phyloP scores from a whole-genome alignment of 305 asterid genomes.

The Fraxinus sp. region DNA sequence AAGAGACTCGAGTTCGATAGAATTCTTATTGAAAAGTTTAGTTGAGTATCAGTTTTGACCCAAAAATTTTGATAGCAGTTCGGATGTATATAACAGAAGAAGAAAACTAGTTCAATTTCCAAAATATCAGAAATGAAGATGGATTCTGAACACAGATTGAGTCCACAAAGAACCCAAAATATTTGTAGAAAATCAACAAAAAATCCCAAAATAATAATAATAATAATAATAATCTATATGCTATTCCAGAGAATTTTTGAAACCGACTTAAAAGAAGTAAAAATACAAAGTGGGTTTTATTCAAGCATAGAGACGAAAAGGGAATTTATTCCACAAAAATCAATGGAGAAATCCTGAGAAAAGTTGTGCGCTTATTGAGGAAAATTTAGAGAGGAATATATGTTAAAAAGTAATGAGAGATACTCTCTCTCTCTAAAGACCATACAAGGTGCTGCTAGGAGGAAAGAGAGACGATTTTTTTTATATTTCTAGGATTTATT shows the following conservation, averaged over 20 bases:
- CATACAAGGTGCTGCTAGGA: conserved; percentile 22
- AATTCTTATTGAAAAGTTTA: conserved; percentile 25
- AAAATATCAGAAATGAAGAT: conserved; percentile 32
- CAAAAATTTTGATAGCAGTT: conserved; percentile 7
- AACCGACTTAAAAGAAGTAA: not conserved
- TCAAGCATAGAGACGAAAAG: not conserved
- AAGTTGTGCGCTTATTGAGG: conserved; percentile 36
- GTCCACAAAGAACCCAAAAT: not conserved
- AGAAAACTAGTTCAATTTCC: conserved; percentile 23
- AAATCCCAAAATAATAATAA: conserved; percentile 16
- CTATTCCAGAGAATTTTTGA: conserved; percentile 8
- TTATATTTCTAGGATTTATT: not conserved
- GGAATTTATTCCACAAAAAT: conserved; percentile 22
- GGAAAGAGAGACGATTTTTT: conserved; percentile 7
- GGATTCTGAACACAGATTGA: conserved; percentile 22
- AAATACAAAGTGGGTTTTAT: conserved; percentile 28
- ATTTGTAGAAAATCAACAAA: not conserved
- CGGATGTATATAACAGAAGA: conserved; percentile 14
- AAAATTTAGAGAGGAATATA: conserved; percentile 39
- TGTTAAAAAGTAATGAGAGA: conserved; percentile 37
- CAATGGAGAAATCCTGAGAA: conserved; percentile 46
- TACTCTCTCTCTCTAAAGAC: conserved; percentile 22
- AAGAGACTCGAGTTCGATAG: not conserved
- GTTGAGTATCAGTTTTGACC: conserved; percentile 29
- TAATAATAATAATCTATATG: not conserved